These are phyloP conservation scores for Musa balbisiana DNA, from an alignment of 202 grass and related monocot species.

Conservation along the genomic window DNA sequence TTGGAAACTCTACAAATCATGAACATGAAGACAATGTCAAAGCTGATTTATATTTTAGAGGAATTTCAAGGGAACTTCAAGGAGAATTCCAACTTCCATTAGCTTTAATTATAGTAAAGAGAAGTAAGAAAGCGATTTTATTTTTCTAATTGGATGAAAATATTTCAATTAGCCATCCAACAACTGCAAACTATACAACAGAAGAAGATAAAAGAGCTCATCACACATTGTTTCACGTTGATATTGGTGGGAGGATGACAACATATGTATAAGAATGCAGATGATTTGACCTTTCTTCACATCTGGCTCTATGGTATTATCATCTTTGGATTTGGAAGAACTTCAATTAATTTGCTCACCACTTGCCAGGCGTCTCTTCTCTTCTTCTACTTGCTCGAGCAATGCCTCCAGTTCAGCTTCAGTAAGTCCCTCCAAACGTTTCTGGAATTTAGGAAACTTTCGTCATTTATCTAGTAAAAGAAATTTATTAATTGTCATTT, in stretches of 20 bases:
- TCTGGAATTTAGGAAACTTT: slow-evolving; percentile 32
- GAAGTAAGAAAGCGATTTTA: background rate
- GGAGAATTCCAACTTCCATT: background rate
- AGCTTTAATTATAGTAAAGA: background rate
- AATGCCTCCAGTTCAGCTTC: slow-evolving; percentile 66
- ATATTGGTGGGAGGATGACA: background rate
- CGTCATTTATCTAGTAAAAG: background rate
- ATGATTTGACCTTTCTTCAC: slow-evolving; percentile 20
- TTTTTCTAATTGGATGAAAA: background rate
- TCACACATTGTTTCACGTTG: background rate
- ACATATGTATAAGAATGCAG: background rate
- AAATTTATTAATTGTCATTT: background rate
- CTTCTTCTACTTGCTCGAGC: slow-evolving; percentile 91
- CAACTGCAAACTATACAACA: background rate
- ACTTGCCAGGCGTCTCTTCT: slow-evolving; percentile 43
- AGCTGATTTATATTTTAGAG: too few species aligned
- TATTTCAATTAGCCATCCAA: background rate
- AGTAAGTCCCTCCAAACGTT: slow-evolving; percentile 77
- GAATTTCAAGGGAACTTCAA: background rate
- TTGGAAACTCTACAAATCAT: background rate
- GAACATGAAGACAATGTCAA: background rate
- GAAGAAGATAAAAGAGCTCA: background rate
- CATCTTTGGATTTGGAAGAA: background rate
- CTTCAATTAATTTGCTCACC: slow-evolving; percentile 19
- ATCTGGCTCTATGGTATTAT: background rate